phyloP scores from a whole-genome alignment of 2,329 filamentous ascomycete genomes.

The Colletotrichum lindemuthianum region DNA sequence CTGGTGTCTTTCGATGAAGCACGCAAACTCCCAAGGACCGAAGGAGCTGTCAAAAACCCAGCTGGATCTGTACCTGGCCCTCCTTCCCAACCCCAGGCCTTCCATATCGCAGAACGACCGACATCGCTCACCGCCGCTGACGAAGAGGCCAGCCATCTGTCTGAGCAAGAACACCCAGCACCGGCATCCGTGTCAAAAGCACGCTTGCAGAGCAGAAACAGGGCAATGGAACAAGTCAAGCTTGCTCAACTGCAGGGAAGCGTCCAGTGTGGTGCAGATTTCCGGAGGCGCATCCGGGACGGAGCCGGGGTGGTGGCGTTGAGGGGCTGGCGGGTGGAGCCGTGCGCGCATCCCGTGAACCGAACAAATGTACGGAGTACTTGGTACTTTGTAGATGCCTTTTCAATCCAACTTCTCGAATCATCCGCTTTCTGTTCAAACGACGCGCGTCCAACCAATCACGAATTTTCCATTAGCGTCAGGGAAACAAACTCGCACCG shows the following conservation, averaged over 20 bases:
- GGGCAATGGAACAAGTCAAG: constrained; percentile 2
- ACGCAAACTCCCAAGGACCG: too few relatives aligned
- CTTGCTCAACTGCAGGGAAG: constrained; percentile 3
- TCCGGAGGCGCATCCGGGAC: constrained; percentile 27
- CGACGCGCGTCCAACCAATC: background rate
- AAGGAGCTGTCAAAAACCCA: too few relatives aligned
- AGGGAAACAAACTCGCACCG: background rate
- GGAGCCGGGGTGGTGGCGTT: constrained; percentile 12
- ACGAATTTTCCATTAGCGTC: background rate
- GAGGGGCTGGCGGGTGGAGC: constrained; percentile 1
- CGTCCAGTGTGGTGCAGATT: constrained; percentile 6
- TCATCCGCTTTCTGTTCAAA: constrained; percentile 10
- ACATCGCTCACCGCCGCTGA: too few relatives aligned
- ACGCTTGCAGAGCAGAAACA: background rate
- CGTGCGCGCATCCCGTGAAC: background rate
- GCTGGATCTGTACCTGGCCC: too few relatives aligned
- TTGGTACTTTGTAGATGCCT: background rate
- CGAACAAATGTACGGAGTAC: background rate
- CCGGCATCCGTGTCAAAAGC: too few relatives aligned
- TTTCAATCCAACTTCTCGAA: background rate
- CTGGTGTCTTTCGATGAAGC: too few relatives aligned
- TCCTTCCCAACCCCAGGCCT: too few relatives aligned
- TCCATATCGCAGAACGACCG: too few relatives aligned
- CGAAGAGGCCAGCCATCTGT: too few relatives aligned
- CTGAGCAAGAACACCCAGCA: too few relatives aligned